phyloP scores from a whole-genome alignment of 768 basidiomycete species.

The Russula griseocarnosa region DNA sequence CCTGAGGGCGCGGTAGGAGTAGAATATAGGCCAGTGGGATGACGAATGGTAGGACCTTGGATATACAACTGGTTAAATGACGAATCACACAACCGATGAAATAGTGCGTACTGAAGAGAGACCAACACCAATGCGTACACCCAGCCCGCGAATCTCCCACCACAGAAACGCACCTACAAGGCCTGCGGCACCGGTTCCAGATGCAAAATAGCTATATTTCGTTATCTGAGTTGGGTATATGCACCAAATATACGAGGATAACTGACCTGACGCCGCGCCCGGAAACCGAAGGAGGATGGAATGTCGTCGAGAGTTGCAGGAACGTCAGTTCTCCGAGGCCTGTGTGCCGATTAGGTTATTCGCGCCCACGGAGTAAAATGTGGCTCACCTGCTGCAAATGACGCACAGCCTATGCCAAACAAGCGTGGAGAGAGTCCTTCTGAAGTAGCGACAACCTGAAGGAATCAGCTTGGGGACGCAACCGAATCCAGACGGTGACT shows the following conservation, averaged over 20 bases:
- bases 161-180: conserved; percentile 89
- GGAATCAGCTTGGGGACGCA: neutral
- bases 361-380: conserved; percentile 3
- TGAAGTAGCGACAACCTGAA: conserved; percentile 27
- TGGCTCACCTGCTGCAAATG: conserved; percentile 14
- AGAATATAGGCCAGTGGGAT: conserved; percentile 75
- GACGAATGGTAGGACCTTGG: conserved; percentile 74
- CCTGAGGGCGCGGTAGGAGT: conserved; percentile 61
- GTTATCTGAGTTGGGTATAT: neutral
- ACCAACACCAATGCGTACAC: conserved; percentile 79
- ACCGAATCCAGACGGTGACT: conserved; percentile 33
- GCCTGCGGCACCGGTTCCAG: conserved; percentile 92
- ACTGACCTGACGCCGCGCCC: conserved; percentile 78
- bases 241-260: neutral
- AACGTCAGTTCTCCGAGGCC: conserved; percentile 94
- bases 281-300: conserved; percentile 60
- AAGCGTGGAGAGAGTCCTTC: conserved; percentile 21
- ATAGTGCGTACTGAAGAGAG: conserved; percentile 62
- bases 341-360: conserved; percentile 32
- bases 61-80: conserved; percentile 6
- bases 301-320: conserved; percentile 86
- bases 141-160: conserved; percentile 88
- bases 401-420: conserved; percentile 27
- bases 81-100: neutral
- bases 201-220: conserved; percentile 72